phyloP scores from a whole-genome alignment of 495 filamentous ascomycete genomes.

The Penicillium macrosclerotiorum region DNA sequence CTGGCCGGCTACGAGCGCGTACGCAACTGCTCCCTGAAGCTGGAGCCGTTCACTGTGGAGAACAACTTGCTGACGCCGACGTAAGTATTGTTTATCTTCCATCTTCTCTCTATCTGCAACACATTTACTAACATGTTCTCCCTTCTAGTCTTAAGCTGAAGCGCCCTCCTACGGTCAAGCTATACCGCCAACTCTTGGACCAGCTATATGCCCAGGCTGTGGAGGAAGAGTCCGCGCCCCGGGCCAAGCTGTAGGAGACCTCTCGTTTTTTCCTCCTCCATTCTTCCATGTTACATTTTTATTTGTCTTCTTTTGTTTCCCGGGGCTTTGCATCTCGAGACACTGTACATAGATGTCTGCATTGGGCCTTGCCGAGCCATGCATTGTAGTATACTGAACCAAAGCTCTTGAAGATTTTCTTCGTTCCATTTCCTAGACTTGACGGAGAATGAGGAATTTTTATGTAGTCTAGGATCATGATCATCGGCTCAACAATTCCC shows the following conservation, averaged over 20 bases:
- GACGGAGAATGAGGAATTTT: too few species aligned
- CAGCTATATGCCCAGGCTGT: slow-evolving; percentile 73
- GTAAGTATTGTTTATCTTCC: slow-evolving; percentile 57
- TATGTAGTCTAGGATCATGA: too few species aligned
- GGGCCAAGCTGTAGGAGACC: slow-evolving; percentile 43
- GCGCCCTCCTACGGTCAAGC: slow-evolving; percentile 80
- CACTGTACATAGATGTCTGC: slow-evolving; percentile 16
- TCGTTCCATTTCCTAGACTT: too few species aligned
- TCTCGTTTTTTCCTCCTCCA: not conserved
- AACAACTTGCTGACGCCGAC: slow-evolving; percentile 95
- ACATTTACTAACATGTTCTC: slow-evolving; percentile 29
- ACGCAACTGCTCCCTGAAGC: slow-evolving; percentile 65
- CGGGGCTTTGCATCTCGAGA: not conserved
- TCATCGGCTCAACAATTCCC: too few species aligned
- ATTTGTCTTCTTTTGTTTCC: not conserved
- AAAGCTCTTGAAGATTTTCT: slow-evolving; percentile 1
- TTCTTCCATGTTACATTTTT: slow-evolving; percentile 3
- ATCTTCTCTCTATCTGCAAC: not conserved
- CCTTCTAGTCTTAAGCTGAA: slow-evolving; percentile 82
- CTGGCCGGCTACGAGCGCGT: slow-evolving; percentile 90
- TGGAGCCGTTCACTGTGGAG: slow-evolving; percentile 92
- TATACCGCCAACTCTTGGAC: slow-evolving; percentile 71
- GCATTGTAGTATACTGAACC: slow-evolving; percentile 18
- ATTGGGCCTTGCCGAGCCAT: not conserved
- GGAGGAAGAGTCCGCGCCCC: slow-evolving; percentile 54